Conservation (phyloP, 345 rosid species). For the Eucalyptus cloeziana region DNA sequence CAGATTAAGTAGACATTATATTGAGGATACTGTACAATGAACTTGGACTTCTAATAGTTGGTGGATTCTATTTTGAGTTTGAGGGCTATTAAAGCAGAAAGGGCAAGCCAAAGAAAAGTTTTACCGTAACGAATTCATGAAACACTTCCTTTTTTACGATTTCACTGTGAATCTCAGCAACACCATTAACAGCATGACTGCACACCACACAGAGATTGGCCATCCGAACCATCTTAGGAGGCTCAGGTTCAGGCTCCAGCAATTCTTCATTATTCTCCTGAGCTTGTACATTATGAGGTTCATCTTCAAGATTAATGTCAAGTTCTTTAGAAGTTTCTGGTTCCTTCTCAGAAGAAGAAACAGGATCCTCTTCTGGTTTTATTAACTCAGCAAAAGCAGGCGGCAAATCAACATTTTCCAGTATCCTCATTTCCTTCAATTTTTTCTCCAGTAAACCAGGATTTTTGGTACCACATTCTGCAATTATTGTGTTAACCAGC, state of each 20-base stretch:
- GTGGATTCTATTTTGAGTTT: background rate
- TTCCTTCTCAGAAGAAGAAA: background rate
- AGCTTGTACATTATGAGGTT: background rate
- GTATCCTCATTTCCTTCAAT: slow-evolving; percentile 38
- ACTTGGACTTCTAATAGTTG: background rate
- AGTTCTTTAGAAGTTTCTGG: slow-evolving; percentile 1
- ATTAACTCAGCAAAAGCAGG: slow-evolving; percentile 12
- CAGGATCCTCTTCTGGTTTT: slow-evolving; percentile 1
- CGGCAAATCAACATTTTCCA: slow-evolving; percentile 32
- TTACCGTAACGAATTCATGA: slow-evolving; percentile 29
- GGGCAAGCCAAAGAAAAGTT: background rate
- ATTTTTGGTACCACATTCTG: slow-evolving; percentile 24
- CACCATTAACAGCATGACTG: slow-evolving; percentile 37
- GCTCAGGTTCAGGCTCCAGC: slow-evolving; percentile 17
- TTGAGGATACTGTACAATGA: background rate
- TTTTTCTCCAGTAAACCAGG: slow-evolving; percentile 21
- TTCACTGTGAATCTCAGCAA: slow-evolving; percentile 45
- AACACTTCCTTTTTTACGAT: slow-evolving; percentile 41
- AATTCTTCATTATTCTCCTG: background rate
- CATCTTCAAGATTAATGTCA: background rate
- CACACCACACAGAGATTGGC: slow-evolving; percentile 36
- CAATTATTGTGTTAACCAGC: slow-evolving; percentile 24
- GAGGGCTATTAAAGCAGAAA: background rate
- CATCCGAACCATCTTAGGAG: slow-evolving; percentile 28
- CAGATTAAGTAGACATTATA: background rate